Conservation (phyloP, 495 filamentous ascomycete genomes). For the Podospora pseudocomata region DNA sequence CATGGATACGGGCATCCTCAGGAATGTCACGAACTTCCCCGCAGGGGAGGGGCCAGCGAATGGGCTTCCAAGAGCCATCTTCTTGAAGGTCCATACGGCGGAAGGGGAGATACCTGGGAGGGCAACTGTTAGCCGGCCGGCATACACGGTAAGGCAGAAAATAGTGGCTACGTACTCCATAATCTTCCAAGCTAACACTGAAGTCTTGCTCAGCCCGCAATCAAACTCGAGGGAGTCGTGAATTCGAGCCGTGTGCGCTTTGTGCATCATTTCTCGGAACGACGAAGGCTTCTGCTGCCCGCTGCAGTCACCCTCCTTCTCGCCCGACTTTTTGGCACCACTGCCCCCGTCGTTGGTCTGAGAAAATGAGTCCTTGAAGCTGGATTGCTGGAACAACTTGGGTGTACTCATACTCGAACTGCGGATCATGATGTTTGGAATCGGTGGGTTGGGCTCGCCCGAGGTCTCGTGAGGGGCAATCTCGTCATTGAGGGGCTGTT, state of each 20-base stretch:
- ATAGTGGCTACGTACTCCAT: conserved; percentile 55
- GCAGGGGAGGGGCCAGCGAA: conserved; percentile 73
- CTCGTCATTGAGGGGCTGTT: neutral
- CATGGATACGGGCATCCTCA: conserved; percentile 63
- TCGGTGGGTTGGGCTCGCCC: conserved; percentile 1
- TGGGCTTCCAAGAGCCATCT: conserved; percentile 77
- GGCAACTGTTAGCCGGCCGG: neutral
- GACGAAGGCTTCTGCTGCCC: conserved; percentile 29
- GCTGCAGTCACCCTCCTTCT: conserved; percentile 3
- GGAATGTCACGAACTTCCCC: conserved; percentile 84
- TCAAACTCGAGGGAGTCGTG: conserved; percentile 73
- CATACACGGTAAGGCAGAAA: neutral
- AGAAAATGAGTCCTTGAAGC: conserved; percentile 7
- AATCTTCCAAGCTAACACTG: conserved; percentile 70
- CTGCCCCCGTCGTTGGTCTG: neutral
- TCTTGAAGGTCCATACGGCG: conserved; percentile 72
- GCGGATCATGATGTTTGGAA: conserved; percentile 39
- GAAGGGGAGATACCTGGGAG: conserved; percentile 63
- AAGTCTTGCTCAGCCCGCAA: conserved; percentile 54
- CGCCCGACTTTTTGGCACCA: neutral
- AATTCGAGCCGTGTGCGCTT: conserved; percentile 59
- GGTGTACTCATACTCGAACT: conserved; percentile 30
- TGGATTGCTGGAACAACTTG: conserved; percentile 21
- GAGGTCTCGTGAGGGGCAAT: neutral
- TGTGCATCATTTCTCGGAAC: conserved; percentile 54